A percentile compares a stretch with the other conserved stretches of the same genome.
These are phyloP conservation scores for Coemansia aciculifera DNA, from an alignment of 192 early-diverging fungal species.

Conservation along the genomic window DNA sequence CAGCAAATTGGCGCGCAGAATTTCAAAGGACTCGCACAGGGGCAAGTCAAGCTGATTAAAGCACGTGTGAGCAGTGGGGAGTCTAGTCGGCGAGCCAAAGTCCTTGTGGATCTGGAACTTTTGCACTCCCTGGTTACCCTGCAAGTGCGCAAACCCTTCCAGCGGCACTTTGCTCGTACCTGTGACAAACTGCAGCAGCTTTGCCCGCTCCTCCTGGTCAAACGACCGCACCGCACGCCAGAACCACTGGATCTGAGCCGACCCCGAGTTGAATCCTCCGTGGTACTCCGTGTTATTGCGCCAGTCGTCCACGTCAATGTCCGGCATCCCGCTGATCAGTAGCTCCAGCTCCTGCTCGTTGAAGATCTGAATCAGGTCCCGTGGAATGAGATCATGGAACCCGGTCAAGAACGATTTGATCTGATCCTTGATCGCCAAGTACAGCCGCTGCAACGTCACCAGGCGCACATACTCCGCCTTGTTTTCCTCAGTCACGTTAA, in stretches of 20 bases:
- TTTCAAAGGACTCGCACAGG: slow-evolving; percentile 88
- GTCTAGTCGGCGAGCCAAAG: slow-evolving; percentile 77
- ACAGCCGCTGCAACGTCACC: slow-evolving; percentile 89
- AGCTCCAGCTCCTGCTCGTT: slow-evolving; percentile 99
- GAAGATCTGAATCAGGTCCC: slow-evolving; percentile 91
- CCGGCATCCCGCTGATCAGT: slow-evolving; percentile 96
- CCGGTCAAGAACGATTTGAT: slow-evolving; percentile 90
- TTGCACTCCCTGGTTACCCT: slow-evolving; percentile 92
- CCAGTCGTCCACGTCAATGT: slow-evolving; percentile 99
- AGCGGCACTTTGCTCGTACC: slow-evolving; percentile 98
- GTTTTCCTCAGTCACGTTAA: slow-evolving; percentile 91
- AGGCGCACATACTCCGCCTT: slow-evolving; percentile 95
- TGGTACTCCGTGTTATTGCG: slow-evolving; percentile 98
- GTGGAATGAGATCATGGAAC: slow-evolving; percentile 95
- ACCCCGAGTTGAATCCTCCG: slow-evolving; percentile 79
- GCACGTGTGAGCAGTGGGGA: slow-evolving; percentile 97
- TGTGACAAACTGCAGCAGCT: slow-evolving; percentile 95
- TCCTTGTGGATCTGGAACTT: slow-evolving; percentile 99
- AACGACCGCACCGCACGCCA: slow-evolving; percentile 97
- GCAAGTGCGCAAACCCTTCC: slow-evolving; percentile 88
- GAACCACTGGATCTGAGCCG: slow-evolving; percentile 97
- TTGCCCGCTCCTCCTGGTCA: slow-evolving; percentile 96
- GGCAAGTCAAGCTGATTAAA: slow-evolving; percentile 99
- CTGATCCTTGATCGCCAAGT: slow-evolving; percentile 90
- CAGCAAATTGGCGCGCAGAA: slow-evolving; percentile 76